Conservation (phyloP, 805 yeast species). For the Nakazawaea peltata region DNA sequence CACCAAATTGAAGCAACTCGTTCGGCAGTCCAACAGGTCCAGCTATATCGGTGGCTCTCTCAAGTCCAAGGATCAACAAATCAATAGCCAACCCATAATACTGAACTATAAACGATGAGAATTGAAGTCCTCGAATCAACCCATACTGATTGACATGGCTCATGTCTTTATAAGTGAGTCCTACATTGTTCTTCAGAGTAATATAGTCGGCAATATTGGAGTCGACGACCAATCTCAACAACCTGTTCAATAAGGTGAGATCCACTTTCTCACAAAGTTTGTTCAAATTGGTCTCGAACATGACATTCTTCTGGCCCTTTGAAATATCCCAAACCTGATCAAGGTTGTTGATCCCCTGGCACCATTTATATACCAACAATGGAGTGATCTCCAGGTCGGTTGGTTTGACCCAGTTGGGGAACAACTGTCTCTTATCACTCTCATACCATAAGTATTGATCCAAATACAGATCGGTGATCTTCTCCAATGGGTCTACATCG, state of each 20-base stretch:
- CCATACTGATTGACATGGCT: slow-evolving; percentile 87
- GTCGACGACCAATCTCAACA: slow-evolving; percentile 75
- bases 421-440: slow-evolving; percentile 75
- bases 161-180: slow-evolving; percentile 88
- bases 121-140: slow-evolving; percentile 79
- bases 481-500: slow-evolving; percentile 84
- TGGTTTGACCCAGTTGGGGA: slow-evolving; percentile 97
- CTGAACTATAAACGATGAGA: slow-evolving; percentile 83
- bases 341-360: slow-evolving; percentile 81
- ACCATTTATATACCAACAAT: slow-evolving; percentile 84
- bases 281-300: slow-evolving; percentile 69
- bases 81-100: slow-evolving; percentile 85
- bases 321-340: slow-evolving; percentile 70
- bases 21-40: slow-evolving; percentile 69
- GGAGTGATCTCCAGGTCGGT: slow-evolving; percentile 93
- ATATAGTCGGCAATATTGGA: slow-evolving; percentile 92
- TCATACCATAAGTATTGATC: slow-evolving; percentile 97
- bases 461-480: slow-evolving; percentile 90
- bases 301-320: slow-evolving; percentile 71
- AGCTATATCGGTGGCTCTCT: slow-evolving; percentile 81
- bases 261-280: slow-evolving; percentile 82
- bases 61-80: slow-evolving; percentile 73
- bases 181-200: slow-evolving; percentile 82
- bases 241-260: slow-evolving; percentile 74
- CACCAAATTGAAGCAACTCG: slow-evolving; percentile 67